Evolutionary conservation across 2,329 filamentous ascomycete genomes (phyloP).

Genomic region (Pseudogymnoascus sp.): DNA sequence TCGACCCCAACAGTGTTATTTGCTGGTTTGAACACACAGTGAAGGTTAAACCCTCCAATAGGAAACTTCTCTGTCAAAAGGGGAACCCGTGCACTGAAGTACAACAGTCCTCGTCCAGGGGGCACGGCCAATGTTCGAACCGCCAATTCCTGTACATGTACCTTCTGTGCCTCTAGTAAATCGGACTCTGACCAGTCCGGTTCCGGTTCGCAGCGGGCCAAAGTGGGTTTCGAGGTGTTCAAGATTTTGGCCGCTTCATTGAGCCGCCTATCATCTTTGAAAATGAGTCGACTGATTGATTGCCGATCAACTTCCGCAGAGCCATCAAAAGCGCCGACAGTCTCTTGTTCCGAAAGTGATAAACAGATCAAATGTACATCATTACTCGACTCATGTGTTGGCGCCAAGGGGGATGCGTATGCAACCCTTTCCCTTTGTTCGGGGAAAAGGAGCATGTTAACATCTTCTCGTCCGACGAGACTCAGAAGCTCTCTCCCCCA

Average conservation of each 20-base stretch:
- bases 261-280: conserved; percentile 83
- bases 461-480: conserved; percentile 75
- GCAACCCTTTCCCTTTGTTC: conserved; percentile 33
- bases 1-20: conserved; percentile 94
- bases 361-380: conserved; percentile 77
- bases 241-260: conserved; percentile 79
- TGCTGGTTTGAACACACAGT: conserved; percentile 84
- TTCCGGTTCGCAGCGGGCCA: conserved; percentile 69
- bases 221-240: conserved; percentile 74
- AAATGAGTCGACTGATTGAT: conserved; percentile 76
- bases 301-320: conserved; percentile 79
- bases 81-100: conserved; percentile 81
- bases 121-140: conserved; percentile 84
- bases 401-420: conserved; percentile 35
- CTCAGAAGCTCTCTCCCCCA: conserved; percentile 69
- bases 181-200: conserved; percentile 79
- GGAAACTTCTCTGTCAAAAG: conserved; percentile 88
- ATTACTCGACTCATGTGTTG: conserved; percentile 60
- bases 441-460: conserved; percentile 58
- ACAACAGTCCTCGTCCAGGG: conserved; percentile 77
- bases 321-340: conserved; percentile 61
- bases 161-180: conserved; percentile 86
- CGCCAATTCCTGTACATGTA: conserved; percentile 78
- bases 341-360: conserved; percentile 51
- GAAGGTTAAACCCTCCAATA: conserved; percentile 84